Evolutionary conservation across 2,329 filamentous ascomycete genomes (phyloP), one percentile per base, ranked within the genome.

Genomic region (Phaeosphaeriaceae sp.): DNA sequence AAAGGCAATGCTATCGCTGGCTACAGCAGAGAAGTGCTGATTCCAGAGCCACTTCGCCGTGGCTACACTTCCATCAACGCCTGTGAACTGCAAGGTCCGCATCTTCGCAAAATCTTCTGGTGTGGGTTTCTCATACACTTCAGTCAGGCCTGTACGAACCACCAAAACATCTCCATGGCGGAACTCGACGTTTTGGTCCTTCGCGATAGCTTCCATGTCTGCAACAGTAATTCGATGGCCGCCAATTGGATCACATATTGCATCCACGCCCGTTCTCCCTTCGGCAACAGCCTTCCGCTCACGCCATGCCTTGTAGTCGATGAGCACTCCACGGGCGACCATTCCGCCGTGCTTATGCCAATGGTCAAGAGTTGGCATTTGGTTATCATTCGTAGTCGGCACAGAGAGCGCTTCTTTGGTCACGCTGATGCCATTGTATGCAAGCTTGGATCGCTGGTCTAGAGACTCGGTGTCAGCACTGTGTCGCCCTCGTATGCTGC

Each of bases 31-130:
- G 64, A 91, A 90, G 17, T 59, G 53, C 86, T 60, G 84, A 66
- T 91, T 86, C 80, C 89, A 89, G 52, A 91, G 64, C 88, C 88
- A 91, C 43, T 84, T 81, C 3, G 84, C 80, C 9, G 86, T 82
- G 22, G 83, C 82, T 28, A 35, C 47, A 2, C 40, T 53, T 2
- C 63, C 63, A 3, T 63, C 44, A 8, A 64, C 54, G 19, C 60
- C 63, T n/a, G 52, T 42, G n/a, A 61, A 19, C 23, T 64, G 46
- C 24, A 46, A 13, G 3, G 59, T 56, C 17, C 46, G 43, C 46
- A 63, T 54, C 21, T 58, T 59, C 10, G 61, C 58, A 49, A 63
- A 57, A 48, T 61, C 56, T 5, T 42, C 55, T 15, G 54, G 52
- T 8, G 55, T 55, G 7, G 58, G 56, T 2, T 51, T 51, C 15